A percentile compares a stretch with the other conserved stretches of the same genome.
Conservation (phyloP, 495 filamentous ascomycete species). For the Monascus purpureus region DNA sequence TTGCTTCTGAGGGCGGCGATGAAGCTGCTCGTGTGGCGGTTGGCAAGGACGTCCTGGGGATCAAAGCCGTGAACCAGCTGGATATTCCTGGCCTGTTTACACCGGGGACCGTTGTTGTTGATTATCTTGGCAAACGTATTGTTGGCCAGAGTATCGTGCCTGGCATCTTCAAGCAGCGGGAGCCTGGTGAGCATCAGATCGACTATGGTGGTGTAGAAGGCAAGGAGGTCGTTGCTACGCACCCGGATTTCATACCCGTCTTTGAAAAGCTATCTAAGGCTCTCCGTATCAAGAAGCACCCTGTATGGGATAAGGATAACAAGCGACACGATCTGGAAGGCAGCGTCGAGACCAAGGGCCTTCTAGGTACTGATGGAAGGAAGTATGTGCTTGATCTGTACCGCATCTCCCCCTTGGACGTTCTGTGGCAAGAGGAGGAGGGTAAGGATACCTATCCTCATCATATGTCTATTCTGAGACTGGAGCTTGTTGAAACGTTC, state of each 20-base stretch:
- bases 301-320: conserved; percentile 95
- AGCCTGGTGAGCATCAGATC: conserved; percentile 94
- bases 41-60: conserved; percentile 90
- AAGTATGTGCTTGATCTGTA: conserved; percentile 98
- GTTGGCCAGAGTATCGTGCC: conserved; percentile 98
- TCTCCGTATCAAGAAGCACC: conserved; percentile 80
- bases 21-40: conserved; percentile 94
- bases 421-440: conserved; percentile 74
- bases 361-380: conserved; percentile 90
- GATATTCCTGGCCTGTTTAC: conserved; percentile 91
- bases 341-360: conserved; percentile 95
- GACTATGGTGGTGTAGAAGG: conserved; percentile 98
- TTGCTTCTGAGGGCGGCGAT: conserved; percentile 89
- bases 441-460: conserved; percentile 66
- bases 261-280: conserved; percentile 86
- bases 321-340: conserved; percentile 85
- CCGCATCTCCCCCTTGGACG: conserved; percentile 83
- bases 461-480: conserved; percentile 81
- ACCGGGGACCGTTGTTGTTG: conserved; percentile 88
- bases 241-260: conserved; percentile 67
- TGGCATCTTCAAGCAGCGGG: conserved; percentile 97
- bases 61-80: conserved; percentile 88
- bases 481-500: conserved; percentile 76
- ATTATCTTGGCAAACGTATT: conserved; percentile 93
- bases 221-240: conserved; percentile 83